A percentile compares a stretch with the other conserved stretches of the same genome.
Evolutionary conservation across 441 rosid species (phyloP).

Genomic region (Eutrema salsugineum): DNA sequence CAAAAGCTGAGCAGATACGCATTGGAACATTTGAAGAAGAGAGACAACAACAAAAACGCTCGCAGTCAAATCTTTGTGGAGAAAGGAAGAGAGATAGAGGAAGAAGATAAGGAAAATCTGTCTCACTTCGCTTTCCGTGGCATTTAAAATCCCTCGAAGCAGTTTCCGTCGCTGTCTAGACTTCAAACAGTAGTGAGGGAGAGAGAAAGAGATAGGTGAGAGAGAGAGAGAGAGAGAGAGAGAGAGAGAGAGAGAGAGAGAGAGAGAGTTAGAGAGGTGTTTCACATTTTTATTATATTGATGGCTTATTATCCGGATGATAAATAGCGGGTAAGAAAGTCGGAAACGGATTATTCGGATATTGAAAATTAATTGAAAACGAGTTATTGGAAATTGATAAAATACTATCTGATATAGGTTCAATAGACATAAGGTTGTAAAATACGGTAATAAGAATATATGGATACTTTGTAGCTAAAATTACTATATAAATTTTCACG

Average conservation of each 20-base stretch:
- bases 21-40: slow-evolving; percentile 2
- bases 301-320: not conserved
- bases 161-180: slow-evolving; percentile 15
- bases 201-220: not conserved
- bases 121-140: slow-evolving; percentile 27
- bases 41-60: not conserved
- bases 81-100: not conserved
- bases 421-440: no score
- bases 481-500: no score
- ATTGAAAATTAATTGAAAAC: no score
- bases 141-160: slow-evolving; percentile 19
- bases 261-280: not conserved
- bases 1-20: not conserved
- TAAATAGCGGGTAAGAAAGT: no score
- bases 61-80: not conserved
- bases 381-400: no score
- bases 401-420: no score
- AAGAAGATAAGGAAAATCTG: slow-evolving; percentile 22
- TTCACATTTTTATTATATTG: not conserved
- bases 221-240: not conserved
- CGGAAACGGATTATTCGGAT: no score
- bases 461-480: no score
- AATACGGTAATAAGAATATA: no score
- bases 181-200: not conserved
- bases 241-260: not conserved